Percentiles rank a stretch among this genome's conserved stretches.
Evolutionary conservation across 2,329 filamentous ascomycete species (phyloP).

Genomic region (Cytospora mali): DNA sequence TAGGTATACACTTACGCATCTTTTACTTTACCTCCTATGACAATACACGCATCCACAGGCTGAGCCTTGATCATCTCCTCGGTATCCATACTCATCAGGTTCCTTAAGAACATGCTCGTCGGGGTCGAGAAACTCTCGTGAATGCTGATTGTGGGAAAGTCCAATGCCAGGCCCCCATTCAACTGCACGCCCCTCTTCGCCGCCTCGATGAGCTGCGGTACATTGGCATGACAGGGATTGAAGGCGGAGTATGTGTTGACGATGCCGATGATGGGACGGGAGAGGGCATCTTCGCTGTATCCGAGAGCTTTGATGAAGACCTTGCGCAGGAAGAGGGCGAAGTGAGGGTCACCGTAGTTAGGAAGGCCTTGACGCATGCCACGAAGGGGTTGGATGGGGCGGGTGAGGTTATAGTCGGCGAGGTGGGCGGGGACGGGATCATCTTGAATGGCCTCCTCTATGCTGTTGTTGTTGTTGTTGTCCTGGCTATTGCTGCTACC

Average conservation of each 20-base stretch:
- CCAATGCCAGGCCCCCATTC: slow-evolving; percentile 67
- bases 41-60: slow-evolving; percentile 67
- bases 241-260: slow-evolving; percentile 74
- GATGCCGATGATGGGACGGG: slow-evolving; percentile 72
- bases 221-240: slow-evolving; percentile 75
- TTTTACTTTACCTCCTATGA: slow-evolving; percentile 62
- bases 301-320: slow-evolving; percentile 78
- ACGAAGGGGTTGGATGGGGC: slow-evolving; percentile 49
- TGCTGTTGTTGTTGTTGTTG: too few species aligned
- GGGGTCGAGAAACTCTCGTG: slow-evolving; percentile 70
- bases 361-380: slow-evolving; percentile 67
- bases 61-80: slow-evolving; percentile 77
- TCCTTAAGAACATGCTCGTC: slow-evolving; percentile 75
- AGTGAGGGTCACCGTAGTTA: slow-evolving; percentile 73
- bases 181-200: slow-evolving; percentile 69
- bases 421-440: slow-evolving; percentile 36
- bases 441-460: too few species aligned
- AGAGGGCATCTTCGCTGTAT: slow-evolving; percentile 71
- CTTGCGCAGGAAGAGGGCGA: slow-evolving; percentile 74
- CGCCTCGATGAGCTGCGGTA: slow-evolving; percentile 71
- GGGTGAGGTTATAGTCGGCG: slow-evolving; percentile 67
- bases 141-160: slow-evolving; percentile 74
- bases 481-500: background rate
- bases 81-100: slow-evolving; percentile 79
- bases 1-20: too few species aligned